Evolutionary conservation across 345 rosid genomes (phyloP).

Genomic region (Citrus australasica): DNA sequence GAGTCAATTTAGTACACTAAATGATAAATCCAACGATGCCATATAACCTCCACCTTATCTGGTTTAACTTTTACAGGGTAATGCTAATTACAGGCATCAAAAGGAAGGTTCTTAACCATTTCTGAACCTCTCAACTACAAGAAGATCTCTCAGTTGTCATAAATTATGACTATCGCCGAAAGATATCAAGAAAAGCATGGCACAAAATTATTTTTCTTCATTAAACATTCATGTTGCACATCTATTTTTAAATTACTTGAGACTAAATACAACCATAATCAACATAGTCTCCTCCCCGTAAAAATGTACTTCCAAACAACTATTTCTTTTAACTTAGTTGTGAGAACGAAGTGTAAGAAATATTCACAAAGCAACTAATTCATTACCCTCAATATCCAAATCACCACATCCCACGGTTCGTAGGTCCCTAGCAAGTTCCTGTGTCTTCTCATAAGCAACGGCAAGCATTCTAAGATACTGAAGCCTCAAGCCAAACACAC

Average conservation of each 20-base stretch:
- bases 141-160: not conserved
- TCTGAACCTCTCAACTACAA: not conserved
- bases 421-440: constrained; percentile 94
- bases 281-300: not conserved
- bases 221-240: not conserved
- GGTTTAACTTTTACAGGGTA: not conserved
- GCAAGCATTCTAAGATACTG: constrained; percentile 98
- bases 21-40: not conserved
- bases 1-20: not conserved
- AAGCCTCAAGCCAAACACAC: constrained; percentile 41
- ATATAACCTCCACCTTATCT: not conserved
- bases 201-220: not conserved
- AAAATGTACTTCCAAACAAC: not conserved
- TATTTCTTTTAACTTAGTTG: not conserved
- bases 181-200: not conserved
- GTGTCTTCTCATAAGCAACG: constrained; percentile 95
- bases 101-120: not conserved
- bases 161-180: not conserved
- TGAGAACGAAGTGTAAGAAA: not conserved
- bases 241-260: not conserved
- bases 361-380: constrained; percentile 2
- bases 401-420: constrained; percentile 96
- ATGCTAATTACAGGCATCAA: not conserved
- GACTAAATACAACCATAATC: not conserved
- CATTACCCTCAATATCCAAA: constrained; percentile 89